These are phyloP conservation scores for Begonia fuchsioides DNA, from an alignment of 306 rosid species.

Conservation along the genomic window DNA sequence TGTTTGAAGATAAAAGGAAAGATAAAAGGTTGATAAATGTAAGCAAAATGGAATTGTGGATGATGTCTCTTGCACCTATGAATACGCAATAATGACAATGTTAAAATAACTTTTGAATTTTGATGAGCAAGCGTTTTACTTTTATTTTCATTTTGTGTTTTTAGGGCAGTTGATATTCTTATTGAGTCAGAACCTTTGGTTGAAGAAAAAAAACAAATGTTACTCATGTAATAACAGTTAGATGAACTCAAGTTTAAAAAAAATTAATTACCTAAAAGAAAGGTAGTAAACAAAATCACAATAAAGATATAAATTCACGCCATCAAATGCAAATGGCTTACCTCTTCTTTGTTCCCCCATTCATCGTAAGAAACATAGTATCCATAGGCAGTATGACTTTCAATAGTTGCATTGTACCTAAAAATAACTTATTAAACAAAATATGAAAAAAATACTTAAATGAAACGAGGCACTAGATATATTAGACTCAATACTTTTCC, in stretches of 20 bases:
- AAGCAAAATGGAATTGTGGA: too few relatives aligned
- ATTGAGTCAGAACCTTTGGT: too few relatives aligned
- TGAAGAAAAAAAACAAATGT: too few relatives aligned
- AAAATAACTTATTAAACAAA: slow-evolving; percentile 29
- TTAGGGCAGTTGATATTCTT: too few relatives aligned
- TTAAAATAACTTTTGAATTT: too few relatives aligned
- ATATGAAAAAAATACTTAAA: slow-evolving; percentile 9
- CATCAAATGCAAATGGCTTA: slow-evolving; percentile 17
- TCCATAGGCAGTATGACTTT: slow-evolving; percentile 68
- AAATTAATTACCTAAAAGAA: neutral
- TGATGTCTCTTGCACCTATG: too few relatives aligned
- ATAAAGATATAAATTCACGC: neutral
- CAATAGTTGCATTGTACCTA: slow-evolving; percentile 85
- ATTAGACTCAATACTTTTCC: neutral
- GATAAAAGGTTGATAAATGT: too few relatives aligned
- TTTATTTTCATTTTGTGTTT: too few relatives aligned
- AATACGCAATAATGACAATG: too few relatives aligned
- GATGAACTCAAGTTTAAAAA: neutral
- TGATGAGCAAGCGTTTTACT: too few relatives aligned
- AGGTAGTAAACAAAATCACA: neutral
- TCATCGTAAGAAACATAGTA: slow-evolving; percentile 55
- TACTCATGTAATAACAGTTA: too few relatives aligned
- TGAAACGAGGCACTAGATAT: neutral
- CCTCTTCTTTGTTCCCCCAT: slow-evolving; percentile 99
- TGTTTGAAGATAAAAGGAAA: too few relatives aligned